Evolutionary conservation across 441 rosid species (phyloP).

Genomic region (Bruguiera hainesii): DNA sequence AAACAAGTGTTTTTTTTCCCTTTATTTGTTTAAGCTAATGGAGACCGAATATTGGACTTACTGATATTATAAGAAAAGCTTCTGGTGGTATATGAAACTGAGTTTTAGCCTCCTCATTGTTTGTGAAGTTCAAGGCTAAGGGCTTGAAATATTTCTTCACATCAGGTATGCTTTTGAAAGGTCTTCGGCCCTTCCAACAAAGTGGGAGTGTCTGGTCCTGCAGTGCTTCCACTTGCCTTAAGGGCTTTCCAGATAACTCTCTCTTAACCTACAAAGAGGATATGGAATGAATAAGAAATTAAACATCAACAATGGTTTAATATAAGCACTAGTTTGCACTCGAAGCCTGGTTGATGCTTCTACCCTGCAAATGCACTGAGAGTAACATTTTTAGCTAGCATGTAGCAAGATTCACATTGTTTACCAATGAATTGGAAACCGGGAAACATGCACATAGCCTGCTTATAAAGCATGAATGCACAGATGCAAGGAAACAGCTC

Average conservation of each 20-base stretch:
- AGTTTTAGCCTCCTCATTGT: constrained; percentile 45
- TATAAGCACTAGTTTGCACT: background rate
- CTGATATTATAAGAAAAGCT: constrained; percentile 79
- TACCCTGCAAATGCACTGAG: background rate
- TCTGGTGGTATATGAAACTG: constrained; percentile 66
- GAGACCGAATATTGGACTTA: constrained; percentile 28
- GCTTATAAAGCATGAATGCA: no score
- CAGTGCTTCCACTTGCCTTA: constrained; percentile 64
- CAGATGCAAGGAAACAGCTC: no score
- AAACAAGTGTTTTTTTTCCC: no score
- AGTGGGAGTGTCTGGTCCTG: constrained; percentile 74
- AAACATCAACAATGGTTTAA: background rate
- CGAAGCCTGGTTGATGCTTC: background rate
- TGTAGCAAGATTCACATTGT: background rate
- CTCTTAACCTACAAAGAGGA: constrained; percentile 39
- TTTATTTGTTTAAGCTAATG: no score
- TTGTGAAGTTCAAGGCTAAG: constrained; percentile 52
- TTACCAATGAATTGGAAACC: background rate
- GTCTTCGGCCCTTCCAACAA: constrained; percentile 88
- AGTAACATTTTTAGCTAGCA: background rate
- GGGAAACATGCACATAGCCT: no score
- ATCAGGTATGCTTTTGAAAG: constrained; percentile 62
- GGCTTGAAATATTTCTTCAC: constrained; percentile 79
- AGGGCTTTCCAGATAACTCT: constrained; percentile 47
- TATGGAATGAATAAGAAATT: background rate